Conservation (phyloP, 805 yeast genomes). For the Saccharomycopsis sp. region DNA sequence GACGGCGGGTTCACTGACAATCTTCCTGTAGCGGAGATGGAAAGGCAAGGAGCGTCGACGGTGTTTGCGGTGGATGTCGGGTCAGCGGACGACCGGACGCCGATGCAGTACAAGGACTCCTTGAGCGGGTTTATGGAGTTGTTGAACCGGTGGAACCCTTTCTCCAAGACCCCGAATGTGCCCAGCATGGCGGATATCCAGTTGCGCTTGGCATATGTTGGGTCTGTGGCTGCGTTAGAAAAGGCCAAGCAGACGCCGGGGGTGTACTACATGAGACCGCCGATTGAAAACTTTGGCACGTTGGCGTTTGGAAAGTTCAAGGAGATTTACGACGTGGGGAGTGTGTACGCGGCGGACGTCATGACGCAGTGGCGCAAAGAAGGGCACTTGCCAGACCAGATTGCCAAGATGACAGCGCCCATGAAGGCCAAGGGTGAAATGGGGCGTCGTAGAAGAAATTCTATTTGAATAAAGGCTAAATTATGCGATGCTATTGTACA, state of each 20-base stretch:
- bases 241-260: constrained; percentile 78
- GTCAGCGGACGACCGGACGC: constrained; percentile 83
- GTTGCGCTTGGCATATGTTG: constrained; percentile 84
- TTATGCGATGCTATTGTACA: neutral
- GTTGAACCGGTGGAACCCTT: constrained; percentile 81
- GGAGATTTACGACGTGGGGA: constrained; percentile 78
- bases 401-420: constrained; percentile 29
- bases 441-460: constrained; percentile 49
- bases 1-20: constrained; percentile 97
- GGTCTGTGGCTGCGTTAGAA: constrained; percentile 89
- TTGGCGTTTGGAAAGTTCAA: constrained; percentile 88
- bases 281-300: constrained; percentile 86
- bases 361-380: constrained; percentile 43
- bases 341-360: constrained; percentile 55
- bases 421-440: constrained; percentile 26
- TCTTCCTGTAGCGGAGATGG: constrained; percentile 88
- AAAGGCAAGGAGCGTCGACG: constrained; percentile 73
- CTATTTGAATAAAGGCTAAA: constrained; percentile 45
- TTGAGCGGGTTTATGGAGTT: constrained; percentile 89
- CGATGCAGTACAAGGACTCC: constrained; percentile 87
- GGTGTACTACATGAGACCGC: constrained; percentile 83
- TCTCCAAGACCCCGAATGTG: constrained; percentile 75
- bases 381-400: constrained; percentile 52
- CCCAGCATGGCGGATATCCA: constrained; percentile 96
- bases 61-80: constrained; percentile 96